Evolutionary conservation across 306 rosid genomes (phyloP).

Genomic region (Cucurbita ficifolia): DNA sequence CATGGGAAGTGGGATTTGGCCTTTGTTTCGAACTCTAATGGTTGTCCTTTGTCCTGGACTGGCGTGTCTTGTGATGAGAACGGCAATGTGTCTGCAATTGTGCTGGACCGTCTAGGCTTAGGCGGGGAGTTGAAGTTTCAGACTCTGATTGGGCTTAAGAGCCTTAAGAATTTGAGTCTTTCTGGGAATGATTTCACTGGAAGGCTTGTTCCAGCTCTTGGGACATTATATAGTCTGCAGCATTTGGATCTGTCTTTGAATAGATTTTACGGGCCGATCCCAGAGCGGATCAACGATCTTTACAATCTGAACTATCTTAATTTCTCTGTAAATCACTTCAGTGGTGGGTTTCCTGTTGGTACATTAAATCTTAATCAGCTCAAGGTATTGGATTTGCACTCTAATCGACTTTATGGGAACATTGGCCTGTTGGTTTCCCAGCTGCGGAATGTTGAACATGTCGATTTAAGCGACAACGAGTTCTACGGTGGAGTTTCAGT

Average conservation of each 20-base stretch:
- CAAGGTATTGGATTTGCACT: conserved; percentile 63
- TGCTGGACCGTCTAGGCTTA: conserved; percentile 40
- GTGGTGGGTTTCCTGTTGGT: conserved; percentile 52
- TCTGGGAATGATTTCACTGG: conserved; percentile 67
- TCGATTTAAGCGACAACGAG: conserved; percentile 59
- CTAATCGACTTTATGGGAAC: conserved; percentile 48
- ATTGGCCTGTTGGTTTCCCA: conserved; percentile 34
- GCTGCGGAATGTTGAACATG: conserved; percentile 49
- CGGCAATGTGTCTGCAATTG: conserved; percentile 48
- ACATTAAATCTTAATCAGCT: conserved; percentile 68
- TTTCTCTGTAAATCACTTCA: conserved; percentile 45
- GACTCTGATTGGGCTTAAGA: conserved; percentile 51
- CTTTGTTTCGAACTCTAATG: not conserved
- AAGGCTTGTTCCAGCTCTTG: conserved; percentile 57
- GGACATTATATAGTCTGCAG: conserved; percentile 45
- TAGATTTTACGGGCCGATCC: conserved; percentile 78
- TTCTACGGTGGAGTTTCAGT: conserved; percentile 53
- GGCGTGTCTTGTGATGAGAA: conserved; percentile 49
- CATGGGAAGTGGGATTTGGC: conserved; percentile 33
- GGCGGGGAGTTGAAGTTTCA: conserved; percentile 65
- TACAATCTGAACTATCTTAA: conserved; percentile 65
- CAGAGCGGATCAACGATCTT: conserved; percentile 60
- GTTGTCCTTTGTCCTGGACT: conserved; percentile 47
- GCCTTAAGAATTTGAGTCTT: conserved; percentile 45
- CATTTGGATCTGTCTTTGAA: conserved; percentile 77